Percentiles rank a stretch among this genome's conserved stretches.
These are phyloP conservation scores for Scedosporium aurantiacum DNA, from an alignment of 2,329 filamentous ascomycete species.

Conservation along the genomic window DNA sequence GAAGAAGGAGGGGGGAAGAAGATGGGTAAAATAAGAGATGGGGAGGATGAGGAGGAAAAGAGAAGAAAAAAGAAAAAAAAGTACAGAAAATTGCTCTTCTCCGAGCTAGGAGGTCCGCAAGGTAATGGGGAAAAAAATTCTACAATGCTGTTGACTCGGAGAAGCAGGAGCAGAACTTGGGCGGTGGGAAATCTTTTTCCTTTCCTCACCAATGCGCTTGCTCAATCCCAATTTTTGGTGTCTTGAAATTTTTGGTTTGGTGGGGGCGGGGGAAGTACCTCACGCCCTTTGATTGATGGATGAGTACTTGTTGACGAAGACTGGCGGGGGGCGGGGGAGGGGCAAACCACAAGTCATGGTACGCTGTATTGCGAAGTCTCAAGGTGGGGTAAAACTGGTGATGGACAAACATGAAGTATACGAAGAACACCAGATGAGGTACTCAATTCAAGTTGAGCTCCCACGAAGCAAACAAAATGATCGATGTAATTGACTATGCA, in stretches of 20 bases:
- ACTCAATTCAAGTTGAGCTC: too few relatives aligned
- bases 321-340: constrained; percentile 5
- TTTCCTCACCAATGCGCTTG: not conserved
- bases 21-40: not conserved
- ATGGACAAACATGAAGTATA: too few relatives aligned
- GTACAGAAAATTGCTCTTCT: not conserved
- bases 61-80: not conserved
- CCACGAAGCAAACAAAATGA: too few relatives aligned
- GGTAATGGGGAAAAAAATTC: not conserved
- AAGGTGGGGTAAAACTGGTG: not conserved
- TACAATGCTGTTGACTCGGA: not conserved
- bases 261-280: too few relatives aligned
- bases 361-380: not conserved
- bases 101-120: not conserved
- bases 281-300: too few relatives aligned
- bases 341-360: not conserved
- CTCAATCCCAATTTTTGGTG: too few relatives aligned
- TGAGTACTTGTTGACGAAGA: not conserved
- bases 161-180: not conserved
- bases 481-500: too few relatives aligned
- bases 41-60: not conserved
- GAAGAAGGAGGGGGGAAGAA: not conserved
- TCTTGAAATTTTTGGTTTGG: too few relatives aligned
- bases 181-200: constrained; percentile 2
- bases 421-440: too few relatives aligned